Conservation (phyloP, 352 stramenopile genomes). For the Globisporangium orthogonon region DNA sequence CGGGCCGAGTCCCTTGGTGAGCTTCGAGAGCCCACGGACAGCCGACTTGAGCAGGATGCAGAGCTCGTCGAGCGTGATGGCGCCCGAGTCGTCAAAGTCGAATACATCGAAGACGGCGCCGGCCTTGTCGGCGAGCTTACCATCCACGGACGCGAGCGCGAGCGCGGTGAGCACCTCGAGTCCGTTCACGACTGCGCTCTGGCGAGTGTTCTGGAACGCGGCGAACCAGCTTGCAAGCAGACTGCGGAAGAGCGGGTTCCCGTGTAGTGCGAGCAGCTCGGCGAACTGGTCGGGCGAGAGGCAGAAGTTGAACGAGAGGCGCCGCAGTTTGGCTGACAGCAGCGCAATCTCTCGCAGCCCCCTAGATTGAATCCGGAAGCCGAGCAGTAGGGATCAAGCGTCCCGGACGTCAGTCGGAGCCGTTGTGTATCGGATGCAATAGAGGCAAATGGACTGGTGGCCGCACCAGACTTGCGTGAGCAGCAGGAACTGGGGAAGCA, state of each 20-base stretch:
- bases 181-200: slow-evolving; percentile 56
- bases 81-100: slow-evolving; percentile 60
- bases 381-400: no score
- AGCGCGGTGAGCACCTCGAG: slow-evolving; percentile 63
- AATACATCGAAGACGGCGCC: slow-evolving; percentile 67
- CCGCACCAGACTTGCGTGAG: slow-evolving; percentile 61
- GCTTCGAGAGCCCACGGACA: slow-evolving; percentile 57
- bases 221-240: slow-evolving; percentile 57
- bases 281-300: slow-evolving; percentile 56
- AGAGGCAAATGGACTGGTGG: not conserved
- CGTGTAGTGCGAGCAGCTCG: slow-evolving; percentile 51
- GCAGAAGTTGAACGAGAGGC: slow-evolving; percentile 74
- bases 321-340: slow-evolving; percentile 44
- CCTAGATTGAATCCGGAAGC: slow-evolving; percentile 12
- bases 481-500: slow-evolving; percentile 52
- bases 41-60: slow-evolving; percentile 69
- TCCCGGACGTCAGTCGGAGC: not conserved
- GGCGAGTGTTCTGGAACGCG: slow-evolving; percentile 59
- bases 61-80: slow-evolving; percentile 73
- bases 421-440: no score
- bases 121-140: slow-evolving; percentile 52
- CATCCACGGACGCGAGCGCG: slow-evolving; percentile 38
- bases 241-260: slow-evolving; percentile 47
- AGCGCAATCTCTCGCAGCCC: slow-evolving; percentile 47
- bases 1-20: slow-evolving; percentile 52